These are phyloP conservation scores for Ammopiptanthus mongolicus DNA, from an alignment of 306 rosid species.

Conservation along the genomic window DNA sequence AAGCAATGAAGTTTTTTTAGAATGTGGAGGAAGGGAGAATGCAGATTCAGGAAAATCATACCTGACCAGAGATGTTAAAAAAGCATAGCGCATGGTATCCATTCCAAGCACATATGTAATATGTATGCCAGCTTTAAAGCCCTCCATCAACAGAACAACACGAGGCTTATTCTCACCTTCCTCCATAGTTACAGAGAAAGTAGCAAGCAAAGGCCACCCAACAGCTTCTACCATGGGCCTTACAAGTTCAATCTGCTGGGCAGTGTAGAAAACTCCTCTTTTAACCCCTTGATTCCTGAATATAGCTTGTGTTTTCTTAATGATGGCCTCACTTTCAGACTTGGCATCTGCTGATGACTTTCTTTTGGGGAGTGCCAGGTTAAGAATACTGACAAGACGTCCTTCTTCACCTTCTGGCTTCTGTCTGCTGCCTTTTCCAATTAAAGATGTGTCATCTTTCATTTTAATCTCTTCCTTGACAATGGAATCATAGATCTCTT, in stretches of 20 bases:
- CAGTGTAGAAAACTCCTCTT: constrained; percentile 85
- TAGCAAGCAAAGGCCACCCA: constrained; percentile 99
- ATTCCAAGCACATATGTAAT: constrained; percentile 89
- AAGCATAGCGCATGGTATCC: constrained; percentile 99
- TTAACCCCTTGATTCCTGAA: constrained; percentile 78
- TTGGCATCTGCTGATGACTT: constrained; percentile 61
- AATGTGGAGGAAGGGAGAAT: not conserved
- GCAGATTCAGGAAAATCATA: constrained; percentile 20
- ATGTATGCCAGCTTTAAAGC: constrained; percentile 95
- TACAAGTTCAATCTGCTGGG: constrained; percentile 95
- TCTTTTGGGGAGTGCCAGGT: constrained; percentile 89
- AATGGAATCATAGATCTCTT: constrained; percentile 89
- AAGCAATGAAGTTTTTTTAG: not conserved
- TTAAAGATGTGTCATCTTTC: constrained; percentile 67
- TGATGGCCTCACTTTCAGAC: constrained; percentile 88
- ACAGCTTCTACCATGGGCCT: constrained; percentile 99
- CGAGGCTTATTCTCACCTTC: constrained; percentile 95
- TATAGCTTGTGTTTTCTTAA: constrained; percentile 89
- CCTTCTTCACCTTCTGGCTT: constrained; percentile 86
- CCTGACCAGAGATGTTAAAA: constrained; percentile 96
- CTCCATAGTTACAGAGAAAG: constrained; percentile 98
- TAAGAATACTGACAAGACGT: constrained; percentile 86
- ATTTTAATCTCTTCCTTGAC: constrained; percentile 87
- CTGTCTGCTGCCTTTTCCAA: constrained; percentile 62
- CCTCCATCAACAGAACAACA: constrained; percentile 94